Evolutionary conservation across 768 basidiomycete genomes (phyloP), one percentile per base, ranked within the genome.

Genomic region (Trametes coccinea): DNA sequence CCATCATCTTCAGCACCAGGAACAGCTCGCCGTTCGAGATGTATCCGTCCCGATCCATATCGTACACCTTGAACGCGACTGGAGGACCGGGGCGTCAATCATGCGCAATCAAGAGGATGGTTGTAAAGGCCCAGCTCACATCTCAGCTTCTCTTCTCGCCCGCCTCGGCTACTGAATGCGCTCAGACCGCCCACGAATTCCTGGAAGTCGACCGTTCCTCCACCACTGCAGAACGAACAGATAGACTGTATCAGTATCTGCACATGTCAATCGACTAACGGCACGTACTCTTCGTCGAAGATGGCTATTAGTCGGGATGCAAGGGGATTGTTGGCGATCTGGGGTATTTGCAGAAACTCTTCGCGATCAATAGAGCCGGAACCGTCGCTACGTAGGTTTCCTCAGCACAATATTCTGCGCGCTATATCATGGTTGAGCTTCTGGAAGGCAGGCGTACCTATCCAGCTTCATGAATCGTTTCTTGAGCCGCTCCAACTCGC

Each of bases 21-120:
- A 98, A 99, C 33, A 99, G 85, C 76, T 99, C 97, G 58, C 97
- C 97, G 71, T 99, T 99, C 11, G 95, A 97, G 74, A 99, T 99
- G 77, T 76, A 99, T 7, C 94, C 95, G 71, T 99, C 97, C 53
- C 97, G 84, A 74, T 99, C 97, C 72, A 99, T 93, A 72, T 99
- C 97, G 69, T 99, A 99, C 53, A 99, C 97, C 74, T 98, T 98
- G 86, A 99, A 99, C 29, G 97, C 97, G 71, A 99, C 97, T 99
- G 69, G 13, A 27, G 9, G 31, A n/a, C 22, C 10, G 34, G 22
- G n/a, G 22, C 44, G 56, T 50, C 10, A 56, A 37, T 22, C n/a
- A 56, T 10, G n/a, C 13, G 47, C 34, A 33, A 37, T 0, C 56
- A 4, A 31, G 27, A n/a, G 46, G 16, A 47, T 11, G n/a, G 22